Base-by-base conservation (phyloP, 164 flowering plant genomes). In the Stephania cephalantha region DNA sequence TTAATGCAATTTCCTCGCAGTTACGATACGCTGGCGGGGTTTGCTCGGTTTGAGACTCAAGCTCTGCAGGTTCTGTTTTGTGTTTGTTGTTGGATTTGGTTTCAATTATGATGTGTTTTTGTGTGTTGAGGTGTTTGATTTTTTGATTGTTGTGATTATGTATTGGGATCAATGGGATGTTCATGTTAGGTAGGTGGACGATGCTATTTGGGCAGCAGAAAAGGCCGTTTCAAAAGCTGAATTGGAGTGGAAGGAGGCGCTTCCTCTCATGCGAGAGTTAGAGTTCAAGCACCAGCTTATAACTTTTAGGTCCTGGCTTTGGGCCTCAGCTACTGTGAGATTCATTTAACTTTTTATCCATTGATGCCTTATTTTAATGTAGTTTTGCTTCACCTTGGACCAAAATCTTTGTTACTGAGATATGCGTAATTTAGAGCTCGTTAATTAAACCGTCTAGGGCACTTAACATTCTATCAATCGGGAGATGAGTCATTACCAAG, bases 311-410 rank as follows among this genome's bases (percentile, higher is more conserved):
- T 91, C 97, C 0, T 95, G 99, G 99, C 85, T 92, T 72, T 95
- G 99, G 99, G 96, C 98, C 79, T 86, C 88, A 71, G 88, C 94
- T 77, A 91, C 97, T 73, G 99, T 95, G 75, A 89, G 96, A 35
- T 35, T 55, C 52, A 50, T 3, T 68, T 10, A 71, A 30, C 17
- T 29, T 72, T 72, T 53, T 25, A 25, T 11, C 42, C 4, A 4
- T 35, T 35, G 3, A 35, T 35, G 42, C 42, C 4, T 35, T 35
- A 35, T 35, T 35, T 35, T 35, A 2, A 35, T 35, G 2, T 35
- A 35, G 42, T 35, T 35, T 35, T 35, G 42, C 3, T 35, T 35
- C 42, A 35, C 42, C 42, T 35, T 2, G 42, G 42, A 35, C 42
- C 42, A 35, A 35, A 35, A 35, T 35, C 42, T 35, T 35, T 35